Base-by-base conservation (phyloP, 805 yeast species). In the Wickerhamiella spandovensis region DNA sequence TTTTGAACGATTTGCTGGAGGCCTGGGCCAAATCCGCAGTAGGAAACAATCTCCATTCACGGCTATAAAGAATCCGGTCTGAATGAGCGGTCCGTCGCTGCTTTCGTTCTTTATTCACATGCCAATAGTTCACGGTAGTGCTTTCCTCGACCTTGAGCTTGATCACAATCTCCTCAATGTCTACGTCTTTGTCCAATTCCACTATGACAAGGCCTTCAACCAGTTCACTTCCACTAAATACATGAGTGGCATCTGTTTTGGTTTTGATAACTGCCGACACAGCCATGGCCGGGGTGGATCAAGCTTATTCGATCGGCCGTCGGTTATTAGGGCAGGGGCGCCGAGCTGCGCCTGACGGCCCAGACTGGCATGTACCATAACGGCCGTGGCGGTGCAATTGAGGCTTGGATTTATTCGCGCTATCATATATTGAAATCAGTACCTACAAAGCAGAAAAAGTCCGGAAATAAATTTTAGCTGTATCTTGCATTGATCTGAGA, bases 91-190 rank as follows among this genome's bases (percentile, higher is more conserved):
- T 20, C 39, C 45, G 45, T 3, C 41, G 35, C 5, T 24, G n/a
- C 8, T 20, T 8, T 17, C n/a, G 17, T 18, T 41, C 38, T 3
- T 21, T 30, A n/a, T 49, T 25, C 23, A 24, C 5, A 9, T 43
- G 23, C 23, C 39, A 22, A 2, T 45, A 24, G 46, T 28, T 42
- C 2, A 51, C 22, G 35, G 48, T 46, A 1, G 53, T 51, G 32
- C 46, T 44, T 17, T 49, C 52, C 9, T 54, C 57, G 22, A 53
- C 47, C 48, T 50, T 43, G 30, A 50, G 51, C 23, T 53, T 53
- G 25, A 56, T 22, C 10, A 28, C 30, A 13, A 56, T 38, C 25
- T 52, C 54, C 23, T 39, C 24, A 10, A 56, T 18, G 39, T 44
- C 45, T 9, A 51, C 28, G 30, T 48, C 51, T 24, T 51, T 48